Base-by-base conservation (phyloP, 2,329 filamentous ascomycete genomes). In the Neofusicoccum kwambonambiense region DNA sequence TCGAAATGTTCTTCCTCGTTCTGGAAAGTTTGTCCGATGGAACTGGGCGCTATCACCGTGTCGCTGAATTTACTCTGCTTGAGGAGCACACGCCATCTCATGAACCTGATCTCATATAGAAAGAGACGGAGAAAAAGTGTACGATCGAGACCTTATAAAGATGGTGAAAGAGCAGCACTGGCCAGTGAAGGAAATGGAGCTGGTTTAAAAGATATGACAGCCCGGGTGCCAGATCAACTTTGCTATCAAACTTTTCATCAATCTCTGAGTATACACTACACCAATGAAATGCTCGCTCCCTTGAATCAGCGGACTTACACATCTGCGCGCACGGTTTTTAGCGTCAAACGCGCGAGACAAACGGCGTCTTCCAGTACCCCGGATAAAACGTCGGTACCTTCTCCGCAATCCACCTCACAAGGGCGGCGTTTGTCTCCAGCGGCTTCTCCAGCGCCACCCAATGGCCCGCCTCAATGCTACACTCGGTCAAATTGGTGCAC, bases 381-480 rank as follows among this genome's bases (percentile, higher is more conserved):
- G 54, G 54, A 17, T 45, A 58, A 37, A 35, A 58, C 8, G 41
- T 27, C 7, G 54, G 54, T 22, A 58, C 15, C 54, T 58, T 58
- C 15, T 39, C 27, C 39, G 54, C 54, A 47, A 74, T 19, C 72
- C 72, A 74, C n/a, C 68, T 69, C 45, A 68, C 69, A 47, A 74
- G 44, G 6, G 64, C 70, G 37, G 68, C 67, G 41, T 72, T 74
- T 1, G 68, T 67, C 64, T 72, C 69, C 35, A 65, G 49, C 2
- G 71, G 70, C 52, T 72, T 72, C 67, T 74, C 72, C 65, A 73
- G 54, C n/a, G 68, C 66, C 6, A 71, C 68, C 72, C 71, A 74
- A 68, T 74, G 72, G 11, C 34, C 68, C 3, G 68, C 31, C 34
- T 84, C 70, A 77, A 82, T 64, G 79, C 80, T 15, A 78, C 81